These are phyloP conservation scores for Yamagishiella unicocca DNA, from an alignment of 139 green algal genomes.

Conservation along the genomic window DNA sequence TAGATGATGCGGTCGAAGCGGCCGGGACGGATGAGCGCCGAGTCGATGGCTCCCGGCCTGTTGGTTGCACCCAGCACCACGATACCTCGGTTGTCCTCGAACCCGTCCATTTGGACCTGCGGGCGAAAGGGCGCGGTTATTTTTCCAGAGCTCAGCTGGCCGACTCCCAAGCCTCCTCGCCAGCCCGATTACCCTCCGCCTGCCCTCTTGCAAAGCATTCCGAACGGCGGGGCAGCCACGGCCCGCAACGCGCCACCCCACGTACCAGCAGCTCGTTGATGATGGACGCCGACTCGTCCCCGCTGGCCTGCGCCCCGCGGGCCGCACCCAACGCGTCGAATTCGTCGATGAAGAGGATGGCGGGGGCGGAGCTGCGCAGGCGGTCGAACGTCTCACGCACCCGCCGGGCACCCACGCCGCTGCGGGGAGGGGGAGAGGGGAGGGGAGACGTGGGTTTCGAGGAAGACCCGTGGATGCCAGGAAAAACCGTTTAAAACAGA, in stretches of 20 bases:
- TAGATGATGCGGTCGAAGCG: constrained; percentile 97
- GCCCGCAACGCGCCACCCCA: too few species aligned
- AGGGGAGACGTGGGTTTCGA: not conserved
- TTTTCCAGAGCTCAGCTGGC: too few species aligned
- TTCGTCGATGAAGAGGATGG: constrained; percentile 99
- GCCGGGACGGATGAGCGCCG: constrained; percentile 88
- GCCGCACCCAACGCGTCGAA: constrained; percentile 93
- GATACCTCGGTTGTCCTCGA: constrained; percentile 95
- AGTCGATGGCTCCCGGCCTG: constrained; percentile 91
- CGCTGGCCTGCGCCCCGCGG: constrained; percentile 63
- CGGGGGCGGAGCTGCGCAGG: constrained; percentile 76
- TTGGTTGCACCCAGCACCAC: constrained; percentile 99
- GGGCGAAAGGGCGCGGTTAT: not conserved
- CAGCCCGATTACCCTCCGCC: too few species aligned
- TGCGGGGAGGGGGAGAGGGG: not conserved
- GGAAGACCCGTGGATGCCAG: too few species aligned
- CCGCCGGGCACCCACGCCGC: constrained; percentile 63
- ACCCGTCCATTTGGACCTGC: constrained; percentile 93
- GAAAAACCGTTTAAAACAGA: too few species aligned
- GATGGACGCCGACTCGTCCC: constrained; percentile 88
- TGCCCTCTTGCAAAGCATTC: too few species aligned
- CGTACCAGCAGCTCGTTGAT: constrained; percentile 97
- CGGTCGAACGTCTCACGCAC: constrained; percentile 75
- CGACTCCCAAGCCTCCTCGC: too few species aligned
- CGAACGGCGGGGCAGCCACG: too few species aligned